Conservation (phyloP, 768 basidiomycete species). For the Cyathus striatus region DNA sequence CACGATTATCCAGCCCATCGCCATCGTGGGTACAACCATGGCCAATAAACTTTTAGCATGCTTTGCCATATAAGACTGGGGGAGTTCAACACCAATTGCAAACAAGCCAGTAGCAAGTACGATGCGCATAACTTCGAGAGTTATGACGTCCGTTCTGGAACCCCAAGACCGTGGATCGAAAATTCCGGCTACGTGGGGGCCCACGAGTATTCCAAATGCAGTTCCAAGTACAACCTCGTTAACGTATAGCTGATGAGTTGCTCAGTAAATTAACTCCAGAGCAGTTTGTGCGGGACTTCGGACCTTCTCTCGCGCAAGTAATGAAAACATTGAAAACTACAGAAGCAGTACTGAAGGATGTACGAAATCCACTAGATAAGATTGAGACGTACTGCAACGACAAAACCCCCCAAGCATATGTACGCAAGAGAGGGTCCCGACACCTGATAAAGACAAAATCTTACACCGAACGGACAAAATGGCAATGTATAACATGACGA, state of each 20-base stretch:
- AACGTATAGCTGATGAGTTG: slow-evolving; percentile 73
- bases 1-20: slow-evolving; percentile 77
- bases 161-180: slow-evolving; percentile 82
- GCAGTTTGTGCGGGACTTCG: no score
- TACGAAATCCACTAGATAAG: neutral
- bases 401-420: slow-evolving; percentile 54
- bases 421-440: slow-evolving; percentile 52
- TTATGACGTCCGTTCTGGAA: slow-evolving; percentile 48
- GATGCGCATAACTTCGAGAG: slow-evolving; percentile 77
- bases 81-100: slow-evolving; percentile 92
- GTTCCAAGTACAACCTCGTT: slow-evolving; percentile 95
- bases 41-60: slow-evolving; percentile 68
- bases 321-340: slow-evolving; percentile 83
- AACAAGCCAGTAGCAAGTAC: slow-evolving; percentile 92
- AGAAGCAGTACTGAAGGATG: neutral
- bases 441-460: slow-evolving; percentile 34
- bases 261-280: no score
- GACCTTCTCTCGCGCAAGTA: slow-evolving; percentile 80
- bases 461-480: slow-evolving; percentile 7
- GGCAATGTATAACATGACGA: slow-evolving; percentile 17
- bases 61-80: slow-evolving; percentile 74
- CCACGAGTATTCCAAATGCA: slow-evolving; percentile 56
- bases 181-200: slow-evolving; percentile 65
- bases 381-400: slow-evolving; percentile 27
- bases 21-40: slow-evolving; percentile 82